Conservation (phyloP, 306 rosid genomes). For the Fagus sylvatica region DNA sequence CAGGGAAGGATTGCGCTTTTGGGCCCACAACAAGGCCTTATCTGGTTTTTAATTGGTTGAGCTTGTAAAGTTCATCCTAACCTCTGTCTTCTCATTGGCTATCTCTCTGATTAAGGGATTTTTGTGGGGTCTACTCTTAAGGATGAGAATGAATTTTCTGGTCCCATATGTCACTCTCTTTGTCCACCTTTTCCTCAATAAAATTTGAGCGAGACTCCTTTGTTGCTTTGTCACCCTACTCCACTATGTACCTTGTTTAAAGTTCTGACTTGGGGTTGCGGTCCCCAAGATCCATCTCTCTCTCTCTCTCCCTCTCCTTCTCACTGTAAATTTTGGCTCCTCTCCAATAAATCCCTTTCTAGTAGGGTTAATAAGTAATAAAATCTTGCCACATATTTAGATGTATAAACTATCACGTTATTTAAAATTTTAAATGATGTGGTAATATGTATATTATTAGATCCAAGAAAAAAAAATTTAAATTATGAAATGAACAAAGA, state of each 20-base stretch:
- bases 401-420: too few species aligned
- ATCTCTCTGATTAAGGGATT: constrained; percentile 45
- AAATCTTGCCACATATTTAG: background rate
- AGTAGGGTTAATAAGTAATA: constrained; percentile 18
- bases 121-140: constrained; percentile 27
- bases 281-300: constrained; percentile 31
- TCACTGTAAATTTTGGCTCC: constrained; percentile 8
- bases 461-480: too few species aligned
- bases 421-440: too few species aligned
- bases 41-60: constrained; percentile 60
- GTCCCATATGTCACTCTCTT: constrained; percentile 8
- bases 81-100: constrained; percentile 44
- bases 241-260: constrained; percentile 11
- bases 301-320: background rate
- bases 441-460: too few species aligned
- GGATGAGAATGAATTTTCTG: constrained; percentile 34
- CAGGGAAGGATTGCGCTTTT: constrained; percentile 37
- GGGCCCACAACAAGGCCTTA: constrained; percentile 55
- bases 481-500: too few species aligned
- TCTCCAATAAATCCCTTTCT: constrained; percentile 19
- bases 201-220: constrained; percentile 33
- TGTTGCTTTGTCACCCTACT: constrained; percentile 19
- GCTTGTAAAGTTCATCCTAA: constrained; percentile 41
- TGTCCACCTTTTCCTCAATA: constrained; percentile 13
- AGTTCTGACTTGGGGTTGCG: constrained; percentile 29